Percentiles rank a stretch among this genome's conserved stretches.
phyloP scores from a whole-genome alignment of 805 yeast genomes.

The Kuraishia capsulata region DNA sequence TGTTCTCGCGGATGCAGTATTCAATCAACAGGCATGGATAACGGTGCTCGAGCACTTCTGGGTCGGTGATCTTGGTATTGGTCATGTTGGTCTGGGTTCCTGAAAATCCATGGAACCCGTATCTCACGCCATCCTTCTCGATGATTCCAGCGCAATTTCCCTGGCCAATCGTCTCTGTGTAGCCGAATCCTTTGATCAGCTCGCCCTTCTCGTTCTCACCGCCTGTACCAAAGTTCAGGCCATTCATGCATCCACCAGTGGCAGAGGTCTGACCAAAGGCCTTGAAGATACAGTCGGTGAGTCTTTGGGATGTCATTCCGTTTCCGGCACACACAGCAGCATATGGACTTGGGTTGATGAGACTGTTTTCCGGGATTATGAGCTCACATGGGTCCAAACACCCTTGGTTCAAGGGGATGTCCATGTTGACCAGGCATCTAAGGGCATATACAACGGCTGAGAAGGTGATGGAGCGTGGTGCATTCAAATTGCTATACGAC shows the following conservation, averaged over 20 bases:
- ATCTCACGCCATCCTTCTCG: conserved; percentile 34
- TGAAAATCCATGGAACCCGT: conserved; percentile 32
- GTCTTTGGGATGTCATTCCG: conserved; percentile 77
- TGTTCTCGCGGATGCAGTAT: conserved; percentile 30
- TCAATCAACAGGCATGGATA: conserved; percentile 41
- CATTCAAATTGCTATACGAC: conserved; percentile 42
- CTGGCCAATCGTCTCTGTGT: conserved; percentile 35
- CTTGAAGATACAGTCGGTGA: conserved; percentile 73
- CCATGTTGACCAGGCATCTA: conserved; percentile 37
- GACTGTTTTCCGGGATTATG: conserved; percentile 22
- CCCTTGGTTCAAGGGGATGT: conserved; percentile 50
- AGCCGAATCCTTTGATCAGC: conserved; percentile 39
- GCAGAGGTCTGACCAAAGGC: conserved; percentile 82
- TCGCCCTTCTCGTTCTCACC: conserved; percentile 23
- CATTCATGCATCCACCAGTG: conserved; percentile 87
- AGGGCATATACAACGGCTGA: conserved; percentile 46
- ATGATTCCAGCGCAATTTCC: conserved; percentile 1
- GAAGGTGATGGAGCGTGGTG: conserved; percentile 44
- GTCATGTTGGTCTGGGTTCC: conserved; percentile 49
- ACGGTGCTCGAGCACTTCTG: conserved; percentile 42
- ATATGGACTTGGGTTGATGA: conserved; percentile 31
- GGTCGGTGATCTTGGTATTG: conserved; percentile 46
- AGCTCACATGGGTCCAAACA: conserved; percentile 24
- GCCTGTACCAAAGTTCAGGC: conserved; percentile 71
- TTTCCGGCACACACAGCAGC: conserved; percentile 40